These are phyloP conservation scores for Avicennia marina DNA, from an alignment of 257 asterid genomes.

Conservation along the genomic window DNA sequence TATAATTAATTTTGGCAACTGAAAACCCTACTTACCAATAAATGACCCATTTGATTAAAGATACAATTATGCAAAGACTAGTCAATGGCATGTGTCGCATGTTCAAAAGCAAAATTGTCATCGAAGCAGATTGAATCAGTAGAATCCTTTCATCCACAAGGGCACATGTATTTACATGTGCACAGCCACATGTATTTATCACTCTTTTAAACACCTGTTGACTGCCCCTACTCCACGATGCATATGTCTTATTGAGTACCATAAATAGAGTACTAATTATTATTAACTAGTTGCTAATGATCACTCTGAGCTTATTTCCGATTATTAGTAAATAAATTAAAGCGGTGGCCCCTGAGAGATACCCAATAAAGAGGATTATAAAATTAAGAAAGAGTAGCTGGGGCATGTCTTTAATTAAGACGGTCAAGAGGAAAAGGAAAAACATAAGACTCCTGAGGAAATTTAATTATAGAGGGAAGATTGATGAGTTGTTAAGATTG, in stretches of 20 bases:
- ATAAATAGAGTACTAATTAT: too few species aligned
- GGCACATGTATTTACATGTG: slow-evolving; percentile 21
- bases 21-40: too few species aligned
- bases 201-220: not conserved
- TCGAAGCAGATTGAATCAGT: slow-evolving; percentile 7
- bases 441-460: slow-evolving; percentile 24
- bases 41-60: too few species aligned
- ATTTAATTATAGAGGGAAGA: not conserved
- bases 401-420: not conserved
- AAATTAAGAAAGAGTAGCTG: not conserved
- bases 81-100: slow-evolving; percentile 6
- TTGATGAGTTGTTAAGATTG: slow-evolving; percentile 29
- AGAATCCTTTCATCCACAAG: slow-evolving; percentile 10
- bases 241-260: too few species aligned
- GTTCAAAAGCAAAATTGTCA: slow-evolving; percentile 12
- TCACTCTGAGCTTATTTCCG: too few species aligned
- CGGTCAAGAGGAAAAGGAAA: not conserved
- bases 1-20: too few species aligned
- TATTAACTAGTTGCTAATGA: too few species aligned
- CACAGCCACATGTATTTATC: slow-evolving; percentile 14
- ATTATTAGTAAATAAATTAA: too few species aligned
- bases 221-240: too few species aligned
- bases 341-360: too few species aligned
- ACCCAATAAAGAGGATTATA: too few species aligned
- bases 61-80: not conserved